These are phyloP conservation scores for Cinchona pubescens DNA, from an alignment of 257 asterid genomes.

Conservation along the genomic window DNA sequence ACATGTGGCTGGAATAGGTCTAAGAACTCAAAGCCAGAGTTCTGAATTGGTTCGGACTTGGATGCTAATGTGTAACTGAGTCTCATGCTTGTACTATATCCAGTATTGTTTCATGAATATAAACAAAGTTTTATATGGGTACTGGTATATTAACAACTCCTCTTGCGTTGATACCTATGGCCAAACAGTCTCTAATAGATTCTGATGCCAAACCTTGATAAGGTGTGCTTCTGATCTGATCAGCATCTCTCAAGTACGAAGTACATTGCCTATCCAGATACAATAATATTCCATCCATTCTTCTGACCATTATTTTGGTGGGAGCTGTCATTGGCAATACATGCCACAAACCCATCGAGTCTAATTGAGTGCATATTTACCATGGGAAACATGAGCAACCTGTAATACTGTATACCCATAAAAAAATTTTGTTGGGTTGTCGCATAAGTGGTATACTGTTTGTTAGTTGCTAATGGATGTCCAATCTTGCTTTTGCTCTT, in stretches of 20 bases:
- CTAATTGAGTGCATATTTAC: neutral
- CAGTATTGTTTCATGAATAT: neutral
- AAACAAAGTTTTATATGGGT: too few species aligned
- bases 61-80: neutral
- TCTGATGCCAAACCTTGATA: neutral
- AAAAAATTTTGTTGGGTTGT: neutral
- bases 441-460: neutral
- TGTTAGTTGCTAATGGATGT: neutral
- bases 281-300: neutral
- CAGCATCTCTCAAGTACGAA: neutral
- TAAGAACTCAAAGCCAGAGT: neutral
- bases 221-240: neutral
- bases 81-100: neutral
- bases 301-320: neutral
- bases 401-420: neutral
- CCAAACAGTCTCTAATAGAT: neutral
- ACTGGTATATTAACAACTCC: neutral
- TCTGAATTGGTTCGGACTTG: neutral
- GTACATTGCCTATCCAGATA: neutral
- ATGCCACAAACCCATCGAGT: neutral
- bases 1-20: neutral
- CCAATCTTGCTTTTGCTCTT: conserved; percentile 11
- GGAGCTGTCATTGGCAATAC: neutral
- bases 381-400: neutral
- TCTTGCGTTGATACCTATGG: neutral